Conservation (phyloP, 352 stramenopile genomes). For the Globisporangium okanoganense region DNA sequence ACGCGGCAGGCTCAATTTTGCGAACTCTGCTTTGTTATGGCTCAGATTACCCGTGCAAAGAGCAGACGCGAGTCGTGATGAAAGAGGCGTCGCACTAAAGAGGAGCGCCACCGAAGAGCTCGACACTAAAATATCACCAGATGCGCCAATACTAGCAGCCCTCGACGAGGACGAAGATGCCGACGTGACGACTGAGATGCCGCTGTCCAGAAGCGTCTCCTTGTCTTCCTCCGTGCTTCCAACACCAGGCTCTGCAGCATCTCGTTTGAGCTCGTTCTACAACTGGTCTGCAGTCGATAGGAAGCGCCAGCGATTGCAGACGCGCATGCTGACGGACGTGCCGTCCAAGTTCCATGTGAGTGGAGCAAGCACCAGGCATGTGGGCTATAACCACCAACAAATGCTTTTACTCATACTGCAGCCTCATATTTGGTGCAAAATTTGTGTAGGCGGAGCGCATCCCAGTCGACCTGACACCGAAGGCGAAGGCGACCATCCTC, state of each 20-base stretch:
- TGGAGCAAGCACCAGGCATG: neutral
- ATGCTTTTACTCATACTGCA: neutral
- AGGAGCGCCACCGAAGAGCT: neutral
- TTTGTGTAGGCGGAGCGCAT: constrained; percentile 31
- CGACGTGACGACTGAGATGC: constrained; percentile 8
- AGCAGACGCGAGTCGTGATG: neutral
- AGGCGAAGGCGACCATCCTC: constrained; percentile 53
- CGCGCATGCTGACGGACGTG: constrained; percentile 12
- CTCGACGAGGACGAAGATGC: neutral
- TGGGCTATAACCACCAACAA: neutral
- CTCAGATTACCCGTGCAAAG: neutral
- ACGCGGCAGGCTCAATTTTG: neutral
- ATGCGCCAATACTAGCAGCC: neutral
- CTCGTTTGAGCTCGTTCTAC: constrained; percentile 19
- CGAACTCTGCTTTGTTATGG: neutral
- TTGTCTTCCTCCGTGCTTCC: constrained; percentile 14
- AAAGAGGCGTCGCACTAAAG: neutral
- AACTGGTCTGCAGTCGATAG: constrained; percentile 31
- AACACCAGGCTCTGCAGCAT: neutral
- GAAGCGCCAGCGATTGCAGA: constrained; percentile 28
- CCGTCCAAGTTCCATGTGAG: constrained; percentile 18
- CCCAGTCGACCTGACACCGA: constrained; percentile 57
- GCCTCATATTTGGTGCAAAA: neutral
- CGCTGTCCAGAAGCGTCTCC: constrained; percentile 10
- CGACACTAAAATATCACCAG: neutral